These are phyloP conservation scores for Vigna trinervia DNA, from an alignment of 306 rosid genomes.

Conservation along the genomic window DNA sequence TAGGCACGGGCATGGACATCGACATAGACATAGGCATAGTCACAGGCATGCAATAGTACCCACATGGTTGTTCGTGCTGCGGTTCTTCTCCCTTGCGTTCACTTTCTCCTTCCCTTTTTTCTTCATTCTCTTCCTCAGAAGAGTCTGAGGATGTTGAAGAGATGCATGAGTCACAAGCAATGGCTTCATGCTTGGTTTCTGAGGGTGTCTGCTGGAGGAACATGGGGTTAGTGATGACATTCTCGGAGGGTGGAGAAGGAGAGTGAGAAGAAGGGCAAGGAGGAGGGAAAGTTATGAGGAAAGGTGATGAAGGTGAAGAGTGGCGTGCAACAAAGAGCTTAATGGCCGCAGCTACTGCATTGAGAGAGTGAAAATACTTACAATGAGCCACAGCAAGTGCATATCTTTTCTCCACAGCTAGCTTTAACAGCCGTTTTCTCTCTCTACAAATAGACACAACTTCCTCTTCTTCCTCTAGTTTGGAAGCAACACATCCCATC, in stretches of 20 bases:
- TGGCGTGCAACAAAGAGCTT: constrained; percentile 87
- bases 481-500: constrained; percentile 96
- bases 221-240: constrained; percentile 80
- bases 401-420: constrained; percentile 84
- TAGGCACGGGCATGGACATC: constrained; percentile 61
- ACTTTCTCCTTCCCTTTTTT: constrained; percentile 37
- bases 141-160: constrained; percentile 68
- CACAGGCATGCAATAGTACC: constrained; percentile 85
- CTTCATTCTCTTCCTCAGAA: constrained; percentile 71
- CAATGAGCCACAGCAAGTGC: constrained; percentile 93
- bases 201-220: constrained; percentile 81
- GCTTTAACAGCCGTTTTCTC: constrained; percentile 76
- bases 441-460: constrained; percentile 84
- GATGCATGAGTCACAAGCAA: constrained; percentile 59
- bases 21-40: constrained; percentile 75
- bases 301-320: constrained; percentile 83
- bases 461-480: constrained; percentile 91
- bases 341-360: constrained; percentile 81
- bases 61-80: constrained; percentile 55
- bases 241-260: constrained; percentile 55
- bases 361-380: constrained; percentile 72
- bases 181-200: constrained; percentile 71
- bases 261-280: constrained; percentile 53
- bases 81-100: constrained; percentile 41
- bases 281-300: constrained; percentile 87